A percentile compares a stretch with the other conserved stretches of the same genome.
Conservation (phyloP, 805 yeast species). For the Candida glaebosa region DNA sequence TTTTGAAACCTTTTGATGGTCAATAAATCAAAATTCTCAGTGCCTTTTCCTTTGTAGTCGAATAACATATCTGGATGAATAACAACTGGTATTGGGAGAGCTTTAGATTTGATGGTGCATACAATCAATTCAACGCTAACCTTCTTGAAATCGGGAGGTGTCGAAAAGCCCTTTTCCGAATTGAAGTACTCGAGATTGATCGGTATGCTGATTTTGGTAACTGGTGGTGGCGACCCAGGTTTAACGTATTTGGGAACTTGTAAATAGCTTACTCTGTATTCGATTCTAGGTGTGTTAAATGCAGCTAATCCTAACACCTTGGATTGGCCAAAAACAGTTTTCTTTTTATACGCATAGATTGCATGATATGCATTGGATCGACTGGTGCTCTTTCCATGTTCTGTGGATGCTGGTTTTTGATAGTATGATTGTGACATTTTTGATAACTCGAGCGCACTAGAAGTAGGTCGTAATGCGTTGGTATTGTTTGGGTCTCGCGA, state of each 20-base stretch:
- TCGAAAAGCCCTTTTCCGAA: conserved; percentile 13
- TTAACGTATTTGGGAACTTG: conserved; percentile 16
- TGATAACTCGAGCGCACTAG: conserved; percentile 22
- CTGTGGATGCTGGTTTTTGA: conserved; percentile 11
- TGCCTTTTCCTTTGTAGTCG: conserved; percentile 22
- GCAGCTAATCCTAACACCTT: conserved; percentile 32
- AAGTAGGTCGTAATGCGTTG: conserved; percentile 14
- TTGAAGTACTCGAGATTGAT: conserved; percentile 25
- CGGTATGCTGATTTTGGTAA: conserved; percentile 24
- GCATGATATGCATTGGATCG: conserved; percentile 11
- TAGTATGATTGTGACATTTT: conserved; percentile 28
- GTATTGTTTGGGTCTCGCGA: conserved; percentile 2
- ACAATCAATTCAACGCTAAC: conserved; percentile 29
- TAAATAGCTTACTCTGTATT: conserved; percentile 24
- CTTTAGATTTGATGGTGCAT: conserved; percentile 28
- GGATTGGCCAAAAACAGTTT: conserved; percentile 24
- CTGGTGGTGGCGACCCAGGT: conserved; percentile 4
- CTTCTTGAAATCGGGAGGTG: conserved; percentile 23
- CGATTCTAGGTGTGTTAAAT: conserved; percentile 27
- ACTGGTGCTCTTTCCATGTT: conserved; percentile 4
- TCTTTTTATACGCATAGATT: conserved; percentile 27
- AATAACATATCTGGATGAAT: conserved; percentile 34
- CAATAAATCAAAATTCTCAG: conserved; percentile 30
- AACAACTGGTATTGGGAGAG: conserved; percentile 32
- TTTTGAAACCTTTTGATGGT: conserved; percentile 30